Base-by-base conservation (phyloP, 2,329 filamentous ascomycete genomes). In the Lasiodiplodia hormozganensis region DNA sequence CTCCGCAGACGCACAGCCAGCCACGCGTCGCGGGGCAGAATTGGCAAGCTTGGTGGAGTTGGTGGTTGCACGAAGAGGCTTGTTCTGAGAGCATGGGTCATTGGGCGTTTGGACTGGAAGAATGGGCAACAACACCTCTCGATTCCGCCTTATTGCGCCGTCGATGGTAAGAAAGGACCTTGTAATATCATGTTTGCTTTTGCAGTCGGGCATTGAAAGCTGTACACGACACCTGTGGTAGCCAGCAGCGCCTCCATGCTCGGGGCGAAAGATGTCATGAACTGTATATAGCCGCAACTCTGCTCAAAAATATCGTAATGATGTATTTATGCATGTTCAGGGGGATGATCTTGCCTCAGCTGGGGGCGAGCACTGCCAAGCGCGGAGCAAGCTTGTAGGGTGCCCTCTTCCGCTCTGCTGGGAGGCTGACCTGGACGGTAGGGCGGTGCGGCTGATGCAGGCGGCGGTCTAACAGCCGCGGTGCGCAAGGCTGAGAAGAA, bases 281-380 rank as follows among this genome's bases (percentile, higher is more conserved):
- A 47, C 60, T 64, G 60, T 64, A 38, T 36, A 34, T 23, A 47
- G 23, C 40, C 34, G 58, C 18, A 51, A 51, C 60, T 52, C 47
- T 52, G n/a, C 60, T 64, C 47, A 52, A n/a, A 21, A 21, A 36
- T n/a, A 18, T 62, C 36, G 36, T 51, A 34, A 12, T 25, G n/a
- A 11, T 21, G 28, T 51, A 16, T 8, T 51, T 51, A 14, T 36
- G 11, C 25, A 18, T 12, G 4, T 40, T 7, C 12, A 31, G 28
- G 28, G 4, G 4, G 8, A 16, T 31, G 4, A 16, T 7, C 47
- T 4, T 51, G 23, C 10, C 38, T 21, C 25, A 51, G 40, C 43
- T 49, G 43, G 18, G n/a, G 12, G 12, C 25, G 6, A 31, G 18
- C 31, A 25, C 3, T 49, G 43, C 47, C 60, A 53, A 40, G 43